These are phyloP conservation scores for Rhododendron ovatum DNA, from an alignment of 148 eudicot genomes.

Conservation along the genomic window DNA sequence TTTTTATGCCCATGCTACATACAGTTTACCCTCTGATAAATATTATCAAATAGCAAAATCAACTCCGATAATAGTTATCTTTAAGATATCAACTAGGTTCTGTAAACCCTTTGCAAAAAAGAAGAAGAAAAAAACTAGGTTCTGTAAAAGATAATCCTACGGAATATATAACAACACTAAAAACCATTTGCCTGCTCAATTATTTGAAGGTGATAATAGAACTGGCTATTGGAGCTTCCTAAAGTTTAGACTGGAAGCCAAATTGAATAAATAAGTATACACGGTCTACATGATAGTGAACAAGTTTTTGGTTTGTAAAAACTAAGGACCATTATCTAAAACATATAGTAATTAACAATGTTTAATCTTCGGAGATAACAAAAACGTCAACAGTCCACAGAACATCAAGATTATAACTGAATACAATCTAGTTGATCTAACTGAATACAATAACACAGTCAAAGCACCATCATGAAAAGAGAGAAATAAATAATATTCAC, in stretches of 20 bases:
- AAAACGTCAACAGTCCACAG: neutral
- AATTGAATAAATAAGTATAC: neutral
- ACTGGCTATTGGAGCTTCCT: neutral
- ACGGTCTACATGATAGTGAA: neutral
- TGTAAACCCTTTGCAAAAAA: too few species aligned
- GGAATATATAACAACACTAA: neutral
- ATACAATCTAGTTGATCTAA: too few species aligned
- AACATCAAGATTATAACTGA: neutral
- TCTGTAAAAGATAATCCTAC: neutral
- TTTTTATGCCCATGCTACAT: neutral
- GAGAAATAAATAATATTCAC: slow-evolving; percentile 20
- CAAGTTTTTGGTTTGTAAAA: neutral
- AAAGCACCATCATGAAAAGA: neutral
- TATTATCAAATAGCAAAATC: neutral
- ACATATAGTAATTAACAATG: neutral
- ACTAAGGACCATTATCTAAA: neutral
- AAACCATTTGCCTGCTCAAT: neutral
- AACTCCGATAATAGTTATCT: neutral
- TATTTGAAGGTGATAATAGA: neutral
- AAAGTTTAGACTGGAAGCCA: neutral
- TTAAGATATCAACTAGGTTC: neutral
- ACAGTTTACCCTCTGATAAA: neutral
- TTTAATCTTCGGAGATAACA: neutral
- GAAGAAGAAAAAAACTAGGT: neutral
- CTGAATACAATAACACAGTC: neutral